Percentiles rank a stretch among this genome's conserved stretches.
These are phyloP conservation scores for Candida glaebosa DNA, from an alignment of 805 yeast species.

Conservation along the genomic window DNA sequence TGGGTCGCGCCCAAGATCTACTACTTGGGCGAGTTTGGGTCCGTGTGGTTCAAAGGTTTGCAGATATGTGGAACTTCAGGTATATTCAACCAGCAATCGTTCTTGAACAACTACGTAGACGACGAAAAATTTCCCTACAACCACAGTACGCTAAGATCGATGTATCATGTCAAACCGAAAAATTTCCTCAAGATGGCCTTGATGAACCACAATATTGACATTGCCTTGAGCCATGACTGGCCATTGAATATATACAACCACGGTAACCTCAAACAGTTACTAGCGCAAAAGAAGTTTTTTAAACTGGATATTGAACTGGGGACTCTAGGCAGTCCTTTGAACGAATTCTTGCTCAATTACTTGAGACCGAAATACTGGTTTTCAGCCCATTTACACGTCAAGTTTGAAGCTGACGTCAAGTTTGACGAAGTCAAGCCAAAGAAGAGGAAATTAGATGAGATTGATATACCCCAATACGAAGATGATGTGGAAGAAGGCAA, in stretches of 20 bases:
- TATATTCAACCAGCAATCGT: slow-evolving; percentile 52
- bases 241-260: slow-evolving; percentile 70
- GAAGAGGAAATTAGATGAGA: slow-evolving; percentile 5
- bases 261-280: slow-evolving; percentile 54
- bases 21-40: slow-evolving; percentile 76
- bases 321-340: slow-evolving; percentile 70
- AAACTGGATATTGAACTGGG: slow-evolving; percentile 55
- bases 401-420: slow-evolving; percentile 54
- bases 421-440: slow-evolving; percentile 22
- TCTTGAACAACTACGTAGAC: slow-evolving; percentile 39
- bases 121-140: slow-evolving; percentile 49
- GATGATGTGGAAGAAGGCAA: slow-evolving; percentile 11
- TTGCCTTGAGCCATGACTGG: slow-evolving; percentile 90
- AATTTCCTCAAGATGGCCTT: slow-evolving; percentile 56
- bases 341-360: slow-evolving; percentile 48
- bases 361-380: slow-evolving; percentile 76
- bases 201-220: slow-evolving; percentile 39
- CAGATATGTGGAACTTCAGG: slow-evolving; percentile 84
- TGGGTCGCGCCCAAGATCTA: slow-evolving; percentile 89
- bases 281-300: slow-evolving; percentile 65
- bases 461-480: background rate
- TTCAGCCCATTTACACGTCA: slow-evolving; percentile 84
- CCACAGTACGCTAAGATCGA: slow-evolving; percentile 46
- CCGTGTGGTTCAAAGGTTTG: slow-evolving; percentile 70
- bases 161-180: slow-evolving; percentile 70